These are phyloP conservation scores for Sedum album DNA, from an alignment of 164 flowering plant genomes.

Conservation along the genomic window DNA sequence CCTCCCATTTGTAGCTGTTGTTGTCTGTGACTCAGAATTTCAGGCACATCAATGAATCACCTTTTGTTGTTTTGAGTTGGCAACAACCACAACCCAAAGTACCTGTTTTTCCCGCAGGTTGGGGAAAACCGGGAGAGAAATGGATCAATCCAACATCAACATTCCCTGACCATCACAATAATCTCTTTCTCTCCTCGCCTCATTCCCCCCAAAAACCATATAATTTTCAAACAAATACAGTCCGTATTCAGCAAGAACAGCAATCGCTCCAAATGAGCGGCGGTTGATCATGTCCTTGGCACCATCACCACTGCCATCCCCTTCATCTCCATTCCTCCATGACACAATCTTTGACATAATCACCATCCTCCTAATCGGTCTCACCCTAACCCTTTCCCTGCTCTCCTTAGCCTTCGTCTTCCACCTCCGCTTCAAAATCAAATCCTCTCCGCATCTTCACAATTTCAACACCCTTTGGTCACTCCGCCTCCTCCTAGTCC, in stretches of 20 bases:
- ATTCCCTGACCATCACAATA: neutral
- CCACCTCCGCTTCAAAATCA: slow-evolving; percentile 38
- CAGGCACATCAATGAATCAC: too few relatives aligned
- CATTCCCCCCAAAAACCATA: neutral
- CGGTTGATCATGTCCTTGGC: neutral
- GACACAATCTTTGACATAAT: slow-evolving; percentile 25
- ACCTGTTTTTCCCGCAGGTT: too few relatives aligned
- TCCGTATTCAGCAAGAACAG: neutral
- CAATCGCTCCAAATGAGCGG: neutral
- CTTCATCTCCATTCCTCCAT: slow-evolving; percentile 9
- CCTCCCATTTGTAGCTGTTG: too few relatives aligned
- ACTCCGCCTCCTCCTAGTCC: slow-evolving; percentile 43
- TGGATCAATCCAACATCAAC: too few relatives aligned
- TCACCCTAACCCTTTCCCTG: slow-evolving; percentile 36
- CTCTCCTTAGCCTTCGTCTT: slow-evolving; percentile 39
- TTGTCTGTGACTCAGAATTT: too few relatives aligned
- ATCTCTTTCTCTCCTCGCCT: neutral
- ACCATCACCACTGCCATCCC: slow-evolving; percentile 2
- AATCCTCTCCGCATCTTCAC: slow-evolving; percentile 24
- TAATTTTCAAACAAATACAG: neutral
- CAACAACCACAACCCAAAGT: too few relatives aligned
- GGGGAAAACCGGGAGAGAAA: too few relatives aligned
- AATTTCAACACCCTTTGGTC: slow-evolving; percentile 55
- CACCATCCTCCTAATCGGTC: slow-evolving; percentile 21
- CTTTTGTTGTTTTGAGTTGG: too few relatives aligned